A percentile compares a stretch with the other conserved stretches of the same genome.
These are phyloP conservation scores for Candida albicans DNA, from an alignment of 1,139 yeast species.

Conservation along the genomic window DNA sequence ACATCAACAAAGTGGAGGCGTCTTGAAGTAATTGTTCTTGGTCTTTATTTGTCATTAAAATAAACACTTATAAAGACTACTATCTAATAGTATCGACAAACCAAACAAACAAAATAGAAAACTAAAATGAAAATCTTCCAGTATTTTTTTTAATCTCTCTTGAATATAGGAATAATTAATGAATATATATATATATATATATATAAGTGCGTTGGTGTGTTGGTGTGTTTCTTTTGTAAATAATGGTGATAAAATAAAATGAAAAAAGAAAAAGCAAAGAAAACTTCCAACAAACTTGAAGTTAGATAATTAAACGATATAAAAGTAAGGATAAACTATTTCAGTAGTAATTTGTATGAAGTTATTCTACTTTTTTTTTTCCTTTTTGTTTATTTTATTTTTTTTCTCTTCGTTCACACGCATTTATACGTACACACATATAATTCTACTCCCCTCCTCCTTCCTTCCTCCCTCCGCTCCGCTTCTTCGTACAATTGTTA, in stretches of 20 bases:
- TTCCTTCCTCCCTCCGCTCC: neutral
- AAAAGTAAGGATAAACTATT: neutral
- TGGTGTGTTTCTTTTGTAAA: too few relatives aligned
- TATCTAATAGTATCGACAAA: neutral
- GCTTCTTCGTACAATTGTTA: too few relatives aligned
- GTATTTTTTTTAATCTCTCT: too few relatives aligned
- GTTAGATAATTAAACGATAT: neutral
- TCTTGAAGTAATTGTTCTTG: slow-evolving; percentile 53
- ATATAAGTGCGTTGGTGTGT: too few relatives aligned
- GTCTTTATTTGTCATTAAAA: slow-evolving; percentile 16
- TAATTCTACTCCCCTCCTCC: neutral
- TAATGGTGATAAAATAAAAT: too few relatives aligned
- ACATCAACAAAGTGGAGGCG: slow-evolving; percentile 66
- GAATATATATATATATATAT: too few relatives aligned
- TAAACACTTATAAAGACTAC: neutral
- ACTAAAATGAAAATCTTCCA: too few relatives aligned
- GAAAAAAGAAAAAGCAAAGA: too few relatives aligned
- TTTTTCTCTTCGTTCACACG: neutral
- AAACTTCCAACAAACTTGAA: too few relatives aligned
- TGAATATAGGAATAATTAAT: too few relatives aligned
- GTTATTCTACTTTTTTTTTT: neutral
- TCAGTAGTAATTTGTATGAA: too few relatives aligned
- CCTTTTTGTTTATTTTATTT: neutral
- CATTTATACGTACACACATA: neutral
- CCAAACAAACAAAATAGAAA: neutral